Evolutionary conservation across 495 filamentous ascomycete species (phyloP).

Genomic region (Hypoxylon crocopeplum): DNA sequence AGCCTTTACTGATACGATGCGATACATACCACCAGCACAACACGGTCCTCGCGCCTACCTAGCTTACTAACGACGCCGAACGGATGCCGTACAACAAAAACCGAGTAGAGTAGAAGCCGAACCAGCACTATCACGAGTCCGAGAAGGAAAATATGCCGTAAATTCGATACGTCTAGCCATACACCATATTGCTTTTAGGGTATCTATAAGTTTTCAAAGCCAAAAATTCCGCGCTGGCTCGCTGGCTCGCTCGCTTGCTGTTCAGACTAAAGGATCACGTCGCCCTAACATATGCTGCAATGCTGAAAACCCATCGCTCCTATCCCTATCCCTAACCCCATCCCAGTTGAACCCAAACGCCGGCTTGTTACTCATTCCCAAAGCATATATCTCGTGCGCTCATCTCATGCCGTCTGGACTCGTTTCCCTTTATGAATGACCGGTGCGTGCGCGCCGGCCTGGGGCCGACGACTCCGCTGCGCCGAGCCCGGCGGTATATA

Average conservation of each 20-base stretch:
- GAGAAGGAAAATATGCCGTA: constrained; percentile 4
- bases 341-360: constrained; percentile 19
- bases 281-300: constrained; percentile 1
- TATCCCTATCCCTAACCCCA: background rate
- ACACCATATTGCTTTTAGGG: constrained; percentile 30
- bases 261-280: background rate
- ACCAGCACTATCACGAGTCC: too few relatives aligned
- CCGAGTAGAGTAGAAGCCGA: too few relatives aligned
- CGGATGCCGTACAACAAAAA: too few relatives aligned
- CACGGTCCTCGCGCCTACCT: too few relatives aligned
- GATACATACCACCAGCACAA: too few relatives aligned
- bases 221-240: constrained; percentile 15
- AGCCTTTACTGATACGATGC: too few relatives aligned
- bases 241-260: too few relatives aligned
- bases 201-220: constrained; percentile 28
- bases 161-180: constrained; percentile 18
- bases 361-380: background rate
- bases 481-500: constrained; percentile 3
- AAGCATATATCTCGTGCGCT: background rate
- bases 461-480: background rate
- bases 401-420: constrained; percentile 31
- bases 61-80: too few relatives aligned
- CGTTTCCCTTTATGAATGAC: constrained; percentile 19
- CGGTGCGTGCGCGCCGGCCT: background rate
- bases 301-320: too few relatives aligned